phyloP scores from a whole-genome alignment of 148 eudicot species.

The Polygonum aviculare region DNA sequence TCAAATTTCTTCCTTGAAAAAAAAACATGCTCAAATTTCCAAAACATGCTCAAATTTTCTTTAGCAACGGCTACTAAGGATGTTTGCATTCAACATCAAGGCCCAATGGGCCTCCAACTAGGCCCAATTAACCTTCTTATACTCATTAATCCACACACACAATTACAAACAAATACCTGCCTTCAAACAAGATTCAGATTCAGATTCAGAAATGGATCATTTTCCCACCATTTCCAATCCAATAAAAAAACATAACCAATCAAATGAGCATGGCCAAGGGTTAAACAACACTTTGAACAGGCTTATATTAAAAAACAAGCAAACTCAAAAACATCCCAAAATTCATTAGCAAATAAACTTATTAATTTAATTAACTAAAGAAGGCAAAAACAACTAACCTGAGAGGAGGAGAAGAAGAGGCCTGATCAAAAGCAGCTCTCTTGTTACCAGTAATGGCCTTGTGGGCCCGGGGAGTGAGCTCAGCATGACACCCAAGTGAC shows the following conservation, averaged over 20 bases:
- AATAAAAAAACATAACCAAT: neutral
- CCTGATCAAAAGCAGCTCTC: slow-evolving; percentile 19
- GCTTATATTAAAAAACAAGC: too few species aligned
- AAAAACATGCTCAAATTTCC: too few species aligned
- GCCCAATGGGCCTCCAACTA: neutral
- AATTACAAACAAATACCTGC: neutral
- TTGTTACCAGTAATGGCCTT: slow-evolving; percentile 22
- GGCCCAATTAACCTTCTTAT: neutral
- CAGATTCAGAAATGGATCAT: neutral
- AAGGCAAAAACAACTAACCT: slow-evolving; percentile 16
- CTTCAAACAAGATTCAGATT: neutral
- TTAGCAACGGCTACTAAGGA: neutral
- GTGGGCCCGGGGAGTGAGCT: neutral
- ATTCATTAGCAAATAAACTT: neutral
- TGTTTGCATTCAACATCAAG: neutral
- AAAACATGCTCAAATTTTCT: neutral
- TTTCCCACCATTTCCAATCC: neutral
- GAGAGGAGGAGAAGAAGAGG: slow-evolving; percentile 21
- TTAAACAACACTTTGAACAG: too few species aligned
- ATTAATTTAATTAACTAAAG: neutral
- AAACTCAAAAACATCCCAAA: neutral
- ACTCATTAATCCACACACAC: neutral
- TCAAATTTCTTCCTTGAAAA: too few species aligned
- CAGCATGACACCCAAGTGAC: slow-evolving; percentile 12
- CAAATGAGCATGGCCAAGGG: neutral